Percentiles rank a stretch among this genome's conserved stretches.
Evolutionary conservation across 2,329 filamentous ascomycete genomes (phyloP).

Genomic region (Teratosphaeria nubilosa): DNA sequence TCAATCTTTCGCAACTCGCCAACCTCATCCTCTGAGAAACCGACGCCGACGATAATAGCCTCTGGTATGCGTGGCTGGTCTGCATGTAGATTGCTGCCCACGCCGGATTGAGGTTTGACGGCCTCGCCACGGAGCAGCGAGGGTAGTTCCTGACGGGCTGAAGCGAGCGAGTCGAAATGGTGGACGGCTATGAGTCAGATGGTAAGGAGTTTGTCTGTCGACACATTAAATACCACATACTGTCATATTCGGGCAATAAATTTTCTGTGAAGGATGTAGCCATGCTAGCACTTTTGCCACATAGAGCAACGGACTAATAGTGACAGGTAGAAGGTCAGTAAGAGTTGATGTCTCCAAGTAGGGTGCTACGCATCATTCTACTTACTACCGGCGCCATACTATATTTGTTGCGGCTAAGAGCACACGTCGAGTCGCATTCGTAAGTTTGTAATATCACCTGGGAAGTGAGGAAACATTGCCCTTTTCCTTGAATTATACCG

Average conservation of each 20-base stretch:
- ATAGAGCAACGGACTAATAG: slow-evolving; percentile 8
- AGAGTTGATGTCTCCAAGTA: too few relatives aligned
- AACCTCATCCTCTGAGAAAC: slow-evolving; percentile 10
- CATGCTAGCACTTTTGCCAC: slow-evolving; percentile 14
- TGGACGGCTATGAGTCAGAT: slow-evolving; percentile 8
- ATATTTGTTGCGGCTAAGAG: not conserved
- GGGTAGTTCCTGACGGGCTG: slow-evolving; percentile 10
- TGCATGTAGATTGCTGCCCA: slow-evolving; percentile 8
- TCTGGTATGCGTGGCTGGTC: slow-evolving; percentile 4
- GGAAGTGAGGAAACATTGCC: not conserved
- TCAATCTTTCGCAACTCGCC: slow-evolving; percentile 8
- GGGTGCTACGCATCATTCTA: too few relatives aligned
- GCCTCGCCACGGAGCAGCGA: slow-evolving; percentile 9
- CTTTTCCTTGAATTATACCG: not conserved
- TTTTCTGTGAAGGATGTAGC: slow-evolving; percentile 9
- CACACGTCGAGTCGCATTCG: not conserved
- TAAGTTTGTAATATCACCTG: not conserved
- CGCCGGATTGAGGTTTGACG: slow-evolving; percentile 8
- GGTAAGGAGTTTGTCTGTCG: not conserved
- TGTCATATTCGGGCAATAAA: slow-evolving; percentile 13
- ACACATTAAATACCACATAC: slow-evolving; percentile 2
- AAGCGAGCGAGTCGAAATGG: slow-evolving; percentile 8
- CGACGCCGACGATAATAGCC: slow-evolving; percentile 14
- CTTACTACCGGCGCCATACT: slow-evolving; percentile 12
- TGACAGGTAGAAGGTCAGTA: too few relatives aligned